A percentile compares a stretch with the other conserved stretches of the same genome.
These are phyloP conservation scores for Mortierella sp. DNA, from an alignment of 371 early-diverging fungal species.

Conservation along the genomic window DNA sequence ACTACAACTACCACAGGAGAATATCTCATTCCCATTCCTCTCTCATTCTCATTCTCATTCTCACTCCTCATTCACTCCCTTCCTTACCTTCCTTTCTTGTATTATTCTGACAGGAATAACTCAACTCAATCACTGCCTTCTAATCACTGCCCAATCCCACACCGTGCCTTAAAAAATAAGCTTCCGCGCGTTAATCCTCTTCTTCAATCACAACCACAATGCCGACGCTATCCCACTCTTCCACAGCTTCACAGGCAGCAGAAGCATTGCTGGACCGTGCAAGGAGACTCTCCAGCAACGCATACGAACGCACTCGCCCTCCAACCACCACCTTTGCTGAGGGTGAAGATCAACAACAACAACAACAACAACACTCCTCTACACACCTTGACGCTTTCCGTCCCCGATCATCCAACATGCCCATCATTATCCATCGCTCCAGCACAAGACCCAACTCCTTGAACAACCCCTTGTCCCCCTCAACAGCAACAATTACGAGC, in stretches of 20 bases:
- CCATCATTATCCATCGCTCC: neutral
- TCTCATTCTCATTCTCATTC: neutral
- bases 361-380: constrained; percentile 12
- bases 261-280: constrained; percentile 46
- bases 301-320: constrained; percentile 30
- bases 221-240: constrained; percentile 15
- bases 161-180: neutral
- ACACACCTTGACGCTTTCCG: neutral
- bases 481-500: constrained; percentile 3
- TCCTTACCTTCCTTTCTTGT: neutral
- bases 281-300: constrained; percentile 44
- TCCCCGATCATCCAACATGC: constrained; percentile 20
- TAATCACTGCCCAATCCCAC: neutral
- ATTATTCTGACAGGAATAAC: neutral
- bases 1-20: neutral
- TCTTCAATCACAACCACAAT: constrained; percentile 12
- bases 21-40: neutral
- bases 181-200: neutral
- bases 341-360: constrained; percentile 29
- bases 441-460: constrained; percentile 3
- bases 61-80: neutral
- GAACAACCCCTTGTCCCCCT: constrained; percentile 4
- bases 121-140: neutral
- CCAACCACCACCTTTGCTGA: constrained; percentile 32
- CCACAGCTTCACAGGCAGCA: constrained; percentile 32